Evolutionary conservation across 192 early-diverging fungal genomes (phyloP).

Genomic region (Coemansia sp.): DNA sequence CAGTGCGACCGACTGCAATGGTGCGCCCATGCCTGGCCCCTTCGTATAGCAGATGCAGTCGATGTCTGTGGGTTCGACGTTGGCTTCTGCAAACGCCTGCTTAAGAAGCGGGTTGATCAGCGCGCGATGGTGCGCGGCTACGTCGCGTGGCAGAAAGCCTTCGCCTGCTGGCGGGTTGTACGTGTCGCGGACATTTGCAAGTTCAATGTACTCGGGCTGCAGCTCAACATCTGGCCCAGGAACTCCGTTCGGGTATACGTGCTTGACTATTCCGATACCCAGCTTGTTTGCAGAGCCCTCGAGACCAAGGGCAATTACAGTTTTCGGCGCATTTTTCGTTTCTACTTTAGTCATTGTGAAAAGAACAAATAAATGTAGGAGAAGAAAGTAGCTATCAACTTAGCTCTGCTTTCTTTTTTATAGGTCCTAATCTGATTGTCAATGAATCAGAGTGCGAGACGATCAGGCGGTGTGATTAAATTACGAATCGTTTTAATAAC

Average conservation of each 20-base stretch:
- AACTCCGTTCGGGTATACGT: slow-evolving; percentile 51
- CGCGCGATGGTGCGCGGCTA: slow-evolving; percentile 86
- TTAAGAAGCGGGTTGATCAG: slow-evolving; percentile 71
- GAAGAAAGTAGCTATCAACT: background rate
- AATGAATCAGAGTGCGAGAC: no score
- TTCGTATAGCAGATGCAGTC: slow-evolving; percentile 96
- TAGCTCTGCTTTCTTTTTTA: no score
- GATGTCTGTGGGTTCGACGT: slow-evolving; percentile 70
- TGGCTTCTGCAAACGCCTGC: slow-evolving; percentile 76
- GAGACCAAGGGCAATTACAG: slow-evolving; percentile 71
- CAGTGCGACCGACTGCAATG: slow-evolving; percentile 83
- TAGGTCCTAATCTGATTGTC: no score
- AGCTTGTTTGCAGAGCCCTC: slow-evolving; percentile 97
- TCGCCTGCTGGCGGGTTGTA: slow-evolving; percentile 96
- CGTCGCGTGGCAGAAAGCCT: slow-evolving; percentile 93
- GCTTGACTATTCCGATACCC: slow-evolving; percentile 90
- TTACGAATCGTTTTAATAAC: no score
- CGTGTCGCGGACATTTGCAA: slow-evolving; percentile 89
- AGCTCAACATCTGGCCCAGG: slow-evolving; percentile 45
- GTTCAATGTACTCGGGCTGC: slow-evolving; percentile 59
- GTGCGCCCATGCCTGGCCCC: slow-evolving; percentile 99
- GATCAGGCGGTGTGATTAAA: no score
- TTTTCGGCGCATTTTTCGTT: slow-evolving; percentile 14
- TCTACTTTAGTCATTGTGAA: background rate
- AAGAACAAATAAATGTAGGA: background rate